A percentile compares a stretch with the other conserved stretches of the same genome.
phyloP scores from a whole-genome alignment of 805 yeast genomes.

The Candida quercuum region DNA sequence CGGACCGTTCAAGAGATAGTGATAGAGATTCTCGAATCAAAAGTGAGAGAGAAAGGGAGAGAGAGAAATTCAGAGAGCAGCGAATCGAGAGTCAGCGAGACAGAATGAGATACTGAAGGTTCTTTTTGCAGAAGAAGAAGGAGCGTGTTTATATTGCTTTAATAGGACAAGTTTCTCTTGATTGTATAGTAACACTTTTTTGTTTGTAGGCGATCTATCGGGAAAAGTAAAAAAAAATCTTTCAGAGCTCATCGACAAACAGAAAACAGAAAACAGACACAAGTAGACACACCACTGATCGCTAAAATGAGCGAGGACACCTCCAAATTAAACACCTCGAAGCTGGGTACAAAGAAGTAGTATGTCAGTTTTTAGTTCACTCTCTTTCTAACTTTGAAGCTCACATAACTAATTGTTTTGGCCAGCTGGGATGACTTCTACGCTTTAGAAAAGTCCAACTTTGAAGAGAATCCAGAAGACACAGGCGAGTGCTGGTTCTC shows the following conservation, averaged over 20 bases:
- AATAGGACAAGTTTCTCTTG: too few species aligned
- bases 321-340: constrained; percentile 60
- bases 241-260: too few species aligned
- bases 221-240: too few species aligned
- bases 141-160: too few species aligned
- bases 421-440: constrained; percentile 85
- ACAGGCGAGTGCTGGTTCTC: constrained; percentile 97
- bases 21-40: constrained; percentile 17
- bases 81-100: constrained; percentile 3
- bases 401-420: constrained; percentile 14
- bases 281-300: too few species aligned
- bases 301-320: constrained; percentile 38
- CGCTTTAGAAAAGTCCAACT: constrained; percentile 64
- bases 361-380: constrained; percentile 16
- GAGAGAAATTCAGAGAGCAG: constrained; percentile 13
- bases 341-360: constrained; percentile 83
- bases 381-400: not conserved
- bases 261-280: too few species aligned
- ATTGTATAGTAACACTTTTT: not conserved
- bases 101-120: constrained; percentile 4
- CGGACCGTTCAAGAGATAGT: constrained; percentile 21
- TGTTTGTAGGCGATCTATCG: too few species aligned
- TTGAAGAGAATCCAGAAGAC: constrained; percentile 68
- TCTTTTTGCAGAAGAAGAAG: too few species aligned
- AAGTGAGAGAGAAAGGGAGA: constrained; percentile 15